Evolutionary conservation across 164 flowering plant genomes (phyloP), one percentile per base, ranked within the genome.

Genomic region (Sextonia rubra): DNA sequence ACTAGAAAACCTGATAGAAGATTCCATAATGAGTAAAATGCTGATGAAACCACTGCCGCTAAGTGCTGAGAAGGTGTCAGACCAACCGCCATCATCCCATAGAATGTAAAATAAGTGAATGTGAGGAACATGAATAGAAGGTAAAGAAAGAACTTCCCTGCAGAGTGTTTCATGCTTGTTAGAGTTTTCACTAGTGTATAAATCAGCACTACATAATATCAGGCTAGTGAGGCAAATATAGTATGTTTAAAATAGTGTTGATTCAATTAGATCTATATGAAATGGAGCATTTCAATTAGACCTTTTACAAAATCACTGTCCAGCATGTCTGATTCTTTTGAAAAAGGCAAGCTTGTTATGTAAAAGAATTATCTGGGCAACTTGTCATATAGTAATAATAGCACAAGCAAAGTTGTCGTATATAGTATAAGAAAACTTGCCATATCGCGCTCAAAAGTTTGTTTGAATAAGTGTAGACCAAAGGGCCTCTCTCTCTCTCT

Each of bases 11-110:
- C 97, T 0, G 98, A 87, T 23, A 89, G 86, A 49, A 94, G 93
- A 80, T 92, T 92, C 98, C 98, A 94, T n/a, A 92, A 68, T 29
- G 97, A 92, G 83, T 92, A 91, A 76, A 87, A 90, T 32, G 94
- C 91, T 44, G 97, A 92, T 48, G 98, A 90, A 37, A 91, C 62
- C 7, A 94, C 93, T 4, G 97, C 94, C 23, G 97, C 91, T 70
- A 91, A 26, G 17, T 91, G 88, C 63, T 86, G 89, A 23, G 81
- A 66, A 61, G 96, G 87, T 7, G 94, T 90, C 73, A 94, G 83
- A 75, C 94, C 97, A 75, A 94, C 90, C 47, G 90, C 92, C 97
- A 91, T 87, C 94, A 94, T 90, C 14, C 97, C 97, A 66, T 92
- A 94, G 75, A 85, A 91, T 71, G 94, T 87, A 66, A 90, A 94